phyloP scores from a whole-genome alignment of 1,284 basidiomycete species.

The Irpex lacteus region DNA sequence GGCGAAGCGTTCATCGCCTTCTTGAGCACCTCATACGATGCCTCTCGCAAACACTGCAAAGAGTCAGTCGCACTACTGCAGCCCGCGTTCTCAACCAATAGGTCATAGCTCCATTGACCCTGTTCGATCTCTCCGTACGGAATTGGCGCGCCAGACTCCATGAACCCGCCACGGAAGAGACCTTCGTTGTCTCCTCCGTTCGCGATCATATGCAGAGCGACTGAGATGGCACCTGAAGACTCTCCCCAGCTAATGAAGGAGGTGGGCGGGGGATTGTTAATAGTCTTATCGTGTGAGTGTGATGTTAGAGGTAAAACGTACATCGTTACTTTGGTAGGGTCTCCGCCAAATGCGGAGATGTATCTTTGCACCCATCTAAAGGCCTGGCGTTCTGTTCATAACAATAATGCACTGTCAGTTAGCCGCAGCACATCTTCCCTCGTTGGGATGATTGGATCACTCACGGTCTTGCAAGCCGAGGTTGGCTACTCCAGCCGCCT shows the following conservation, averaged over 20 bases:
- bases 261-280: neutral
- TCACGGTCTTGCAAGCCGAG: slow-evolving; percentile 35
- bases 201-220: slow-evolving; percentile 26
- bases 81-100: slow-evolving; percentile 25
- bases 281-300: neutral
- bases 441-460: slow-evolving; percentile 7
- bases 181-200: slow-evolving; percentile 27
- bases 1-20: slow-evolving; percentile 28
- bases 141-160: slow-evolving; percentile 31
- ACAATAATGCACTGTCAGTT: no score
- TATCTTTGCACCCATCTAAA: slow-evolving; percentile 41
- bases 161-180: slow-evolving; percentile 30
- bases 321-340: slow-evolving; percentile 30
- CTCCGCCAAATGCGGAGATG: slow-evolving; percentile 40
- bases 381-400: slow-evolving; percentile 23
- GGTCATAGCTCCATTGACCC: slow-evolving; percentile 29
- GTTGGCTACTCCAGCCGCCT: slow-evolving; percentile 34
- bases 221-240: slow-evolving; percentile 35
- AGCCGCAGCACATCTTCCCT: no score
- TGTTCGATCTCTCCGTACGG: slow-evolving; percentile 26
- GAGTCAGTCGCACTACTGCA: slow-evolving; percentile 32
- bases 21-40: slow-evolving; percentile 19
- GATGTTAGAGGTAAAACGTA: slow-evolving; percentile 11
- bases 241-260: slow-evolving; percentile 32
- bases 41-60: slow-evolving; percentile 32